Percentiles rank a stretch among this genome's conserved stretches.
Conservation (phyloP, 192 early-diverging fungal genomes). For the Dispira simplex region DNA sequence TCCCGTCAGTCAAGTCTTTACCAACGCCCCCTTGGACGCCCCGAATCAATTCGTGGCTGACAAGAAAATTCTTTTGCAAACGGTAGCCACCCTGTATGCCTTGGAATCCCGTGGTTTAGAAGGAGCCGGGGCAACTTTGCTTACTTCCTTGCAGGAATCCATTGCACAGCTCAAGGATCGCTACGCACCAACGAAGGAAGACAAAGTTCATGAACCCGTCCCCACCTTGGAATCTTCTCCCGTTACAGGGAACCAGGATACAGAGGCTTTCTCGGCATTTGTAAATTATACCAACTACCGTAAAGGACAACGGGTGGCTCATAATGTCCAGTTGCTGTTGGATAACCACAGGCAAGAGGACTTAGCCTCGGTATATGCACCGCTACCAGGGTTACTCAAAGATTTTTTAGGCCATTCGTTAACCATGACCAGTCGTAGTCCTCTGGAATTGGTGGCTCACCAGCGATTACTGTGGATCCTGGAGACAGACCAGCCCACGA, state of each 20-base stretch:
- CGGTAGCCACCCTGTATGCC: slow-evolving; percentile 7
- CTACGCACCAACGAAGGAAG: not conserved
- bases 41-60: not conserved
- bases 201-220: not conserved
- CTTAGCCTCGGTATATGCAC: no score
- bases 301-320: not conserved
- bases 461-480: slow-evolving; percentile 8
- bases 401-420: not conserved
- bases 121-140: not conserved
- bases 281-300: not conserved
- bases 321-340: not conserved
- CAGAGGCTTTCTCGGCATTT: not conserved
- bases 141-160: not conserved
- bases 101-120: slow-evolving; percentile 1
- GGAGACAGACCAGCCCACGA: not conserved
- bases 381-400: no score
- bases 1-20: not conserved
- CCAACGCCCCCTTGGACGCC: not conserved
- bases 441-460: not conserved
- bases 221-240: not conserved
- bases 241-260: not conserved
- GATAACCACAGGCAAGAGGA: no score
- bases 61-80: not conserved
- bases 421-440: not conserved
- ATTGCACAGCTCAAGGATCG: not conserved